phyloP scores from a whole-genome alignment of 2,329 filamentous ascomycete genomes.

The Amesomyces nigricolor region DNA sequence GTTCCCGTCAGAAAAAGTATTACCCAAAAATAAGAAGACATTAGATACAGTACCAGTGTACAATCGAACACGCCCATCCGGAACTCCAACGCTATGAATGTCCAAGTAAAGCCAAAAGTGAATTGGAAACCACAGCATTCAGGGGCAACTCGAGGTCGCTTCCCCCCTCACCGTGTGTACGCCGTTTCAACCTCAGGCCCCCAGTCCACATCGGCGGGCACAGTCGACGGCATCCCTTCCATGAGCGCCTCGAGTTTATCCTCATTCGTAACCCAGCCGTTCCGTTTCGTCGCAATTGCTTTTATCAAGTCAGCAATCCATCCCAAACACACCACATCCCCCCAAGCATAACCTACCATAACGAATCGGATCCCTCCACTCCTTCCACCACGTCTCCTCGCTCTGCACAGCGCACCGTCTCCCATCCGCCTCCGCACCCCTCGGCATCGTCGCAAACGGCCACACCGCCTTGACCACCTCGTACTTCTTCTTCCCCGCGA shows the following conservation, averaged over 20 bases:
- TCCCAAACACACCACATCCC: neutral
- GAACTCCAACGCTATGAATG: constrained; percentile 13
- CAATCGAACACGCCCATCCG: neutral
- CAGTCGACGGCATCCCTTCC: constrained; percentile 39
- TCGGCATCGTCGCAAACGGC: constrained; percentile 47
- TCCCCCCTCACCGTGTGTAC: neutral
- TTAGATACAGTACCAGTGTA: neutral
- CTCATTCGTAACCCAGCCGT: constrained; percentile 47
- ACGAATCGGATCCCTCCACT: constrained; percentile 44
- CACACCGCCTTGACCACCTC: constrained; percentile 52
- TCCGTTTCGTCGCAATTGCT: constrained; percentile 33
- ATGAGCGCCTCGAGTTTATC: constrained; percentile 50
- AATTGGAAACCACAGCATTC: neutral
- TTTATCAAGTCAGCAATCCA: neutral
- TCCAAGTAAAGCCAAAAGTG: too few relatives aligned
- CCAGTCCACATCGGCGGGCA: constrained; percentile 39
- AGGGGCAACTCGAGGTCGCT: neutral
- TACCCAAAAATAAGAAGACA: neutral
- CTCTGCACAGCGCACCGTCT: constrained; percentile 47
- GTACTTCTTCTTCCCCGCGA: constrained; percentile 48
- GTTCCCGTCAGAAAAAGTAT: too few relatives aligned
- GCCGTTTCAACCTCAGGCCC: constrained; percentile 31
- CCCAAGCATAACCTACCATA: constrained; percentile 28
- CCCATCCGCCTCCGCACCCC: constrained; percentile 37
- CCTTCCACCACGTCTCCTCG: constrained; percentile 52